Evolutionary conservation across 371 early-diverging fungal species (phyloP).

Genomic region (Mortierella sp.): DNA sequence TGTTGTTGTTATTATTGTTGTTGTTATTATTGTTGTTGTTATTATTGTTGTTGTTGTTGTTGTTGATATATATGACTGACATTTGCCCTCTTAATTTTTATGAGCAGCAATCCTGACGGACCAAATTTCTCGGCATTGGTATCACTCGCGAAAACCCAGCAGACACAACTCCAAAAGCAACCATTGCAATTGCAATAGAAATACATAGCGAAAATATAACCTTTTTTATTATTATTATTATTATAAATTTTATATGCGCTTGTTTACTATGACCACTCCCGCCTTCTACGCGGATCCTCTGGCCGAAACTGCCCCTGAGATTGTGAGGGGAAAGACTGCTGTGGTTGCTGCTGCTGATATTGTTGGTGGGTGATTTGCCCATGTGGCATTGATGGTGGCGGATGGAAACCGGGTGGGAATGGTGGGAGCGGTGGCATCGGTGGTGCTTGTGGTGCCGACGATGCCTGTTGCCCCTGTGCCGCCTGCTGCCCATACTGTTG

Average conservation of each 20-base stretch:
- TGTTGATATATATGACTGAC: not conserved
- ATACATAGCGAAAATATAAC: not conserved
- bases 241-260: not conserved
- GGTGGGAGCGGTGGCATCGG: conserved; percentile 14
- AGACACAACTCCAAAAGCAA: conserved; percentile 11
- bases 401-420: conserved; percentile 18
- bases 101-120: conserved; percentile 36
- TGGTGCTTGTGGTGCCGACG: conserved; percentile 6
- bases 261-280: not conserved
- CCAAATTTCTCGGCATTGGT: conserved; percentile 46
- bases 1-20: not conserved
- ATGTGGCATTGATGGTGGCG: conserved; percentile 5
- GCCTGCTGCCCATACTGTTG: conserved; percentile 33
- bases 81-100: not conserved
- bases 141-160: conserved; percentile 50
- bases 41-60: not conserved
- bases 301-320: not conserved
- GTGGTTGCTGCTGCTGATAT: conserved; percentile 4
- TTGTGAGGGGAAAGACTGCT: not conserved
- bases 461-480: conserved; percentile 28
- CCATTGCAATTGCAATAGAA: not conserved
- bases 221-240: not conserved
- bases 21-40: not conserved
- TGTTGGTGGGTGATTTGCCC: not conserved
- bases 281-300: not conserved